These are phyloP conservation scores for Euphorbia celastroides DNA, from an alignment of 441 rosid species.

Conservation along the genomic window DNA sequence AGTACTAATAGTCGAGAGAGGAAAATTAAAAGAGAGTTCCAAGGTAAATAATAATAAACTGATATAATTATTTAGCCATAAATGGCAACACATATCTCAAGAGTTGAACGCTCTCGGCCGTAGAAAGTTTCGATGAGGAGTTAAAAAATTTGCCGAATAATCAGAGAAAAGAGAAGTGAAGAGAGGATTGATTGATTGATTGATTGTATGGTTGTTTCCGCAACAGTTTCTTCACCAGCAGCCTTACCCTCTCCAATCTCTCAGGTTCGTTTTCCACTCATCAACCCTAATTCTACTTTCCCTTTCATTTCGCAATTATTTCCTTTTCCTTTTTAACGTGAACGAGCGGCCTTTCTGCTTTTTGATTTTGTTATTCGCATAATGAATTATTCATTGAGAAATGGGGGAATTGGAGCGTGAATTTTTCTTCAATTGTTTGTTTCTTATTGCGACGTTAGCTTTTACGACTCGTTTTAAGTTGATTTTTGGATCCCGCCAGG, in stretches of 20 bases:
- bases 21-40: no score
- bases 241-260: neutral
- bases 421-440: neutral
- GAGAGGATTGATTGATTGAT: no score
- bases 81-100: no score
- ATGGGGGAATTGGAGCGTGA: constrained; percentile 6
- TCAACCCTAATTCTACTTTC: constrained; percentile 8
- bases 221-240: no score
- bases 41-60: no score
- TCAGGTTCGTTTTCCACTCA: constrained; percentile 9
- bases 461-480: neutral
- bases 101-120: no score
- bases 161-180: no score
- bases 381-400: neutral
- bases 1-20: no score
- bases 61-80: no score
- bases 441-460: neutral
- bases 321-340: neutral
- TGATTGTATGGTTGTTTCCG: no score
- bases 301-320: neutral
- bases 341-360: neutral
- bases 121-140: no score
- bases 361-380: constrained; percentile 3
- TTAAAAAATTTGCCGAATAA: no score
- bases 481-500: neutral